Conservation (phyloP, 306 rosid species). For the Rosa persica region DNA sequence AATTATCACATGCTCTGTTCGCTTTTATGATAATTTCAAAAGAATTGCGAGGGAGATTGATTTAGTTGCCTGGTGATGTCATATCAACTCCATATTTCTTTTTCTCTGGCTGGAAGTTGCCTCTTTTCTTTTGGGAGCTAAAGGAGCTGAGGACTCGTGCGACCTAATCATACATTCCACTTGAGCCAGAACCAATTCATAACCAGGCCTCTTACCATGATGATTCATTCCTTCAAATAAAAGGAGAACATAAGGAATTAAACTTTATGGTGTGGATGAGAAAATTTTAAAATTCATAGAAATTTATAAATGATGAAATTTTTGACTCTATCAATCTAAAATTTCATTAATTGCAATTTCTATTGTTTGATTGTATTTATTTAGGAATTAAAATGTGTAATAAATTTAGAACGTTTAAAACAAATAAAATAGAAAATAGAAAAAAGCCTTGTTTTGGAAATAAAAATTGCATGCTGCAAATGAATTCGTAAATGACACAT, state of each 20-base stretch:
- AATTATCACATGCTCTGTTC: not conserved
- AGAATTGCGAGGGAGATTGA: conserved; percentile 7
- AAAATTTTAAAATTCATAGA: no score
- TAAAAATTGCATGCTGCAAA: no score
- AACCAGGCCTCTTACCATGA: not conserved
- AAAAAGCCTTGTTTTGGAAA: no score
- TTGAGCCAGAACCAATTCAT: not conserved
- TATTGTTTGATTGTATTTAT: no score
- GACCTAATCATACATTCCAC: conserved; percentile 1
- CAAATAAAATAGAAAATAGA: no score
- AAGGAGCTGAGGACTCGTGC: conserved; percentile 9
- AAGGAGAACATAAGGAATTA: not conserved
- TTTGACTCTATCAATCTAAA: no score
- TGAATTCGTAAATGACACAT: no score
- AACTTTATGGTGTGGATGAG: no score
- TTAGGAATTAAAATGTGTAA: no score
- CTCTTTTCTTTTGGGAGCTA: not conserved
- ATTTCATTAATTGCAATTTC: no score
- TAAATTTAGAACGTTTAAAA: no score
- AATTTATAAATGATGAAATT: no score
- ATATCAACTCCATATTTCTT: not conserved
- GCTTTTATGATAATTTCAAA: not conserved
- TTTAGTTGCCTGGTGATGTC: not conserved
- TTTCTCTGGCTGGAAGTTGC: not conserved
- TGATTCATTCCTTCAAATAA: not conserved